Evolutionary conservation across 2,329 filamentous ascomycete species (phyloP).

Genomic region (Aspergillus viridinutans): DNA sequence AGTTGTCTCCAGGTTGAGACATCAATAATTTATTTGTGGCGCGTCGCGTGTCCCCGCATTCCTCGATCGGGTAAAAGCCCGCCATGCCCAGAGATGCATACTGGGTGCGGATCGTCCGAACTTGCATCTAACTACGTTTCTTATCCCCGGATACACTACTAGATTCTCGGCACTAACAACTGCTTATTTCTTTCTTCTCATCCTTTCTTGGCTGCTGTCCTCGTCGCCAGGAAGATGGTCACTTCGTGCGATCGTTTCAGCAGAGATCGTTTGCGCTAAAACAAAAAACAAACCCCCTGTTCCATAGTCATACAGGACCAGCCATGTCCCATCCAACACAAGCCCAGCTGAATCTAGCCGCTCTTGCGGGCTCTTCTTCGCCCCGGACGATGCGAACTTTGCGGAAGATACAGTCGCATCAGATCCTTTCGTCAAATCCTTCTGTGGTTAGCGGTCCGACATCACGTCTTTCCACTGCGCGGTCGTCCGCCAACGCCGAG

Average conservation of each 20-base stretch:
- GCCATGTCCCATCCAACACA: slow-evolving; percentile 17
- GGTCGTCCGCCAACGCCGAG: slow-evolving; percentile 18
- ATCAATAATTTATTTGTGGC: not conserved
- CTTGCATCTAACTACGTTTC: not conserved
- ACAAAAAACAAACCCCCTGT: not conserved
- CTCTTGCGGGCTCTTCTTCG: slow-evolving; percentile 25
- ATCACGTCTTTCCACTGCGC: slow-evolving; percentile 40
- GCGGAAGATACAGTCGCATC: slow-evolving; percentile 71
- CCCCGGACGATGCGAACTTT: slow-evolving; percentile 61
- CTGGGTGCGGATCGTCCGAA: not conserved
- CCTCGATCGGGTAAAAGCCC: slow-evolving; percentile 10
- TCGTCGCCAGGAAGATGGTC: slow-evolving; percentile 19
- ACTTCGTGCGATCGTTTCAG: slow-evolving; percentile 8
- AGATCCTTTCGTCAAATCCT: slow-evolving; percentile 54
- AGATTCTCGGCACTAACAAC: not conserved
- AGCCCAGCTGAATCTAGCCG: slow-evolving; percentile 21
- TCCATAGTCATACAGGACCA: slow-evolving; percentile 2
- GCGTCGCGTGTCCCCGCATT: slow-evolving; percentile 23
- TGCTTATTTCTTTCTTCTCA: not conserved
- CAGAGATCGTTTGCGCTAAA: not conserved
- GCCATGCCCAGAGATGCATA: not conserved
- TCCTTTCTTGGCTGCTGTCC: not conserved
- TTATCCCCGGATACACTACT: not conserved
- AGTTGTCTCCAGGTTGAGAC: too few species aligned
- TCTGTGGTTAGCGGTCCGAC: slow-evolving; percentile 62